Base-by-base conservation (phyloP, 495 filamentous ascomycete species). In the Pyrenula massariospora region DNA sequence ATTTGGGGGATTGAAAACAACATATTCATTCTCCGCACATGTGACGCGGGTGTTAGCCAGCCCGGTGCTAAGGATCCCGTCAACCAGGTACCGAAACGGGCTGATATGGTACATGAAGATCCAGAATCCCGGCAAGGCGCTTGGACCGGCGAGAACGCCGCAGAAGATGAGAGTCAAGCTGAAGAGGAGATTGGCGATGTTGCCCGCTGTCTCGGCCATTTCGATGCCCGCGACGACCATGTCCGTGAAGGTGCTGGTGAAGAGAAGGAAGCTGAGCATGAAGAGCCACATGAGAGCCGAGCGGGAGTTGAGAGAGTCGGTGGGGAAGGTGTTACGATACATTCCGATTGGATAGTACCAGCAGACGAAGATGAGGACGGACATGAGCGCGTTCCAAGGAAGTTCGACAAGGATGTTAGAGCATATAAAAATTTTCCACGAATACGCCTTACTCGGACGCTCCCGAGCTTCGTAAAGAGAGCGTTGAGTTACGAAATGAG, bases 391-490 rank as follows among this genome's bases (percentile, higher is more conserved):
- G 22, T 81, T 77, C 62, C 84, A 91, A 0, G 87, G 86, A 11
- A 91, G 77, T 63, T 91, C 88, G 57, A 84, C 80, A n/a, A 85
- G 23, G 61, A 91, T 79, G 52, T 83, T 81, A 58, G 79, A 76
- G 21, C 84, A 76, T n/a, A 86, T 68, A 67, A 90, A 90, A 0
- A 79, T 81, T 11, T 73, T 68, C 87, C 87, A 91, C 24, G 77
- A 81, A 66, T 93, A 93, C 11, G 80, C 79, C 57, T 85, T 87
- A 24, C 77, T 80, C 10, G 79, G 81, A 1, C 78, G 72, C 66
- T 93, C 88, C 21, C 88, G 80, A 3, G 82, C 80, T 63, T 84
- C 75, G 65, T 85, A 92, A 0, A 90, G 71, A 1, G 79, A 77
- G 2, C 87, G 78, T 54, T 85, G 75, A 15, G 73, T 65, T 49